These are phyloP conservation scores for Xylaria grammica DNA, from an alignment of 495 filamentous ascomycete genomes.

Conservation along the genomic window DNA sequence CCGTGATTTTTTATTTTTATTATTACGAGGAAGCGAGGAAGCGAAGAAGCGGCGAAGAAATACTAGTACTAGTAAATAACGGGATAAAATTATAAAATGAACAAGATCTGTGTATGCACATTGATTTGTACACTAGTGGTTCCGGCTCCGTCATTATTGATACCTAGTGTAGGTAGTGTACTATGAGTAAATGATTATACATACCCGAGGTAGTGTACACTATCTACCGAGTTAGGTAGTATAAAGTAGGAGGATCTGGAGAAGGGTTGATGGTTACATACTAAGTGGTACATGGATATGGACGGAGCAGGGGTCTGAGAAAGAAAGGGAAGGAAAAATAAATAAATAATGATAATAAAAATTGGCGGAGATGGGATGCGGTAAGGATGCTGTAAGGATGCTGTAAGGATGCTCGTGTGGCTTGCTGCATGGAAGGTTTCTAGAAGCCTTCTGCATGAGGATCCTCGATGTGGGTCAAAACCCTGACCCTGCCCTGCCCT, in stretches of 20 bases:
- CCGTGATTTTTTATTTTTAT: background rate
- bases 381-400: too few relatives aligned
- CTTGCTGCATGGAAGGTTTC: slow-evolving; percentile 22
- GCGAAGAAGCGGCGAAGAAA: too few relatives aligned
- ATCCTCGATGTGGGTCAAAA: slow-evolving; percentile 8
- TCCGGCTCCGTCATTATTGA: background rate
- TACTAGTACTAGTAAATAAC: too few relatives aligned
- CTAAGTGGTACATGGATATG: background rate
- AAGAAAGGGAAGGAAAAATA: background rate
- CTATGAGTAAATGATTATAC: too few relatives aligned
- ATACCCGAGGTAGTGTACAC: too few relatives aligned
- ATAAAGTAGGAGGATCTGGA: background rate
- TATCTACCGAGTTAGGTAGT: background rate
- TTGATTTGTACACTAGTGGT: background rate
- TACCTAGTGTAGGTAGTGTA: too few relatives aligned
- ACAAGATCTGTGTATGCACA: background rate
- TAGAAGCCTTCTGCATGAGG: slow-evolving; percentile 13
- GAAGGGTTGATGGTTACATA: background rate
- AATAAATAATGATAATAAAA: too few relatives aligned
- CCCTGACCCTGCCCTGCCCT: background rate
- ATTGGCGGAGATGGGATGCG: too few relatives aligned
- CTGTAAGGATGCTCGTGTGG: background rate
- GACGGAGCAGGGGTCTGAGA: background rate
- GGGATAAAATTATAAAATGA: background rate
- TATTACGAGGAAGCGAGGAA: too few relatives aligned